phyloP scores from a whole-genome alignment of 306 rosid genomes.

The Coriaria nepalensis region DNA sequence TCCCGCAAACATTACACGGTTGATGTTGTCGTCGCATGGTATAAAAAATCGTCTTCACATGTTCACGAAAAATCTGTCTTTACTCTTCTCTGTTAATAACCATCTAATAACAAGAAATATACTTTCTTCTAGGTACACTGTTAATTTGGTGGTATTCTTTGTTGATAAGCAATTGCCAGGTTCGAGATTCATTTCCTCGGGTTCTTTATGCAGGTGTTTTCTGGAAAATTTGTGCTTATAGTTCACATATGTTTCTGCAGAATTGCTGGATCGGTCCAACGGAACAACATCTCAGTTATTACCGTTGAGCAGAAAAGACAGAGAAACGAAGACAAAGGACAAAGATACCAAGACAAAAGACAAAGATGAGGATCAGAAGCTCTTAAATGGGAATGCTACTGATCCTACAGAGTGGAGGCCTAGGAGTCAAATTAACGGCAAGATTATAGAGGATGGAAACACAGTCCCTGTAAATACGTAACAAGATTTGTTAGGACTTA shows the following conservation, averaged over 20 bases:
- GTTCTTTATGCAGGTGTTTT: background rate
- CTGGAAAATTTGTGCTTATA: background rate
- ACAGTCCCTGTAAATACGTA: constrained; percentile 50
- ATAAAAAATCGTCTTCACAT: constrained; percentile 12
- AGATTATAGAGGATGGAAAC: constrained; percentile 65
- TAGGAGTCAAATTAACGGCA: constrained; percentile 88
- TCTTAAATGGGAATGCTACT: constrained; percentile 71
- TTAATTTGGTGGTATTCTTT: constrained; percentile 83
- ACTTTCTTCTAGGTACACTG: constrained; percentile 68
- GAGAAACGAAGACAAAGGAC: constrained; percentile 29
- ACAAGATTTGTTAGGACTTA: too few relatives aligned
- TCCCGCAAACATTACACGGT: constrained; percentile 98
- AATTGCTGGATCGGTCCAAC: constrained; percentile 70
- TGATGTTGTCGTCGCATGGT: constrained; percentile 98
- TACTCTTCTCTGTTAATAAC: background rate
- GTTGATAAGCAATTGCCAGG: constrained; percentile 82
- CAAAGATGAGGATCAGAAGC: constrained; percentile 88
- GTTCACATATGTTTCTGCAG: constrained; percentile 25
- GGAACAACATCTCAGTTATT: constrained; percentile 40
- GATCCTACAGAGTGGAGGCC: constrained; percentile 93
- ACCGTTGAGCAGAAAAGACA: constrained; percentile 72
- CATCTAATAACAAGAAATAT: background rate
- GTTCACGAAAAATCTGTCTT: background rate
- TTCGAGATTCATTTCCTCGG: constrained; percentile 15
- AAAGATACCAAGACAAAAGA: constrained; percentile 29